phyloP scores from a whole-genome alignment of 331 rosid genomes.

The Dryas integrifolia region DNA sequence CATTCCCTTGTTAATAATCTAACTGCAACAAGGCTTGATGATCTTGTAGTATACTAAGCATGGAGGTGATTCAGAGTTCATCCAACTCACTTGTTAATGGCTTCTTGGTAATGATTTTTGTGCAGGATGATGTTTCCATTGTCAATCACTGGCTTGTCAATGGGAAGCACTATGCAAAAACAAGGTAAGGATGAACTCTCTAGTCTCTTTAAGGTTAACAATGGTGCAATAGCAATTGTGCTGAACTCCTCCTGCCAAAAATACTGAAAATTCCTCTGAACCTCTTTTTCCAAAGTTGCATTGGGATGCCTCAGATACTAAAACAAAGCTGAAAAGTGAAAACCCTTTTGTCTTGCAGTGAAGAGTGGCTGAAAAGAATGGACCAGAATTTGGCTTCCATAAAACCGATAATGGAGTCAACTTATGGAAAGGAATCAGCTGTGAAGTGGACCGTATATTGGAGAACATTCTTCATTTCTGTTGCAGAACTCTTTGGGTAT shows the following conservation, averaged over 20 bases:
- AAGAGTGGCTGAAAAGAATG: constrained; percentile 97
- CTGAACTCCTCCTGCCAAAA: background rate
- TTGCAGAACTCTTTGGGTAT: constrained; percentile 83
- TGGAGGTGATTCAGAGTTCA: background rate
- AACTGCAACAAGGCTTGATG: background rate
- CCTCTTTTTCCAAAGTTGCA: background rate
- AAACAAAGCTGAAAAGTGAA: background rate
- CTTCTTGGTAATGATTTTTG: background rate
- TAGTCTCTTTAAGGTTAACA: background rate
- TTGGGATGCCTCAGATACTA: background rate
- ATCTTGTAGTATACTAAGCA: background rate
- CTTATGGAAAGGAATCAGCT: constrained; percentile 80
- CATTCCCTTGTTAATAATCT: background rate
- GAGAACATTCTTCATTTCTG: constrained; percentile 91
- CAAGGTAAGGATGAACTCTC: constrained; percentile 49
- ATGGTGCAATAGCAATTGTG: background rate
- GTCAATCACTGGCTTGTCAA: constrained; percentile 85
- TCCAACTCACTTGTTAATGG: background rate
- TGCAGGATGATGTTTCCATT: constrained; percentile 74
- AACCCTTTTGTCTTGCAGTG: constrained; percentile 48
- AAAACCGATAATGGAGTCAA: constrained; percentile 79
- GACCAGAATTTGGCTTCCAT: constrained; percentile 45
- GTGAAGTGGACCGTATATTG: constrained; percentile 87
- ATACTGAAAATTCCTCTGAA: background rate
- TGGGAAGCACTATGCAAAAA: constrained; percentile 80